These are phyloP conservation scores for Tuber aestivum DNA, from an alignment of 495 filamentous ascomycete genomes.

Conservation along the genomic window DNA sequence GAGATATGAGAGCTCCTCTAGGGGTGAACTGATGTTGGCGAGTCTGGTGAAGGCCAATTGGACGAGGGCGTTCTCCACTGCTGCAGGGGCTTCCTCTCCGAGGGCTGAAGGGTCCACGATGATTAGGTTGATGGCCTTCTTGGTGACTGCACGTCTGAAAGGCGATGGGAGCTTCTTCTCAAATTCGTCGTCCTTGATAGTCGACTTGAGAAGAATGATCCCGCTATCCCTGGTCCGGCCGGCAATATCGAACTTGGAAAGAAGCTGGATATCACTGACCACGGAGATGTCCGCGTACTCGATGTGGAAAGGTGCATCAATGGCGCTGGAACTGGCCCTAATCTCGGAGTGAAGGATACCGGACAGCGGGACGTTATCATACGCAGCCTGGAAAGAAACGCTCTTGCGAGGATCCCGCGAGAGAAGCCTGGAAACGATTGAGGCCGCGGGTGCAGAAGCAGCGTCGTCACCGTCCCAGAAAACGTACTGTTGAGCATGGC, in stretches of 20 bases:
- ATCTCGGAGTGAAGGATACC: conserved; percentile 80
- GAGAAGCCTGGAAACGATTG: conserved; percentile 63
- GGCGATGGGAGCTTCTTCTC: conserved; percentile 74
- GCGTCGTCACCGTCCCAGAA: conserved; percentile 92
- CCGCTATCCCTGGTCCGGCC: conserved; percentile 64
- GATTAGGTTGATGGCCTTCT: conserved; percentile 62
- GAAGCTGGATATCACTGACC: conserved; percentile 69
- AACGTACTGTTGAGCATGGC: conserved; percentile 67
- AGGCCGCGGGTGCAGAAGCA: conserved; percentile 56
- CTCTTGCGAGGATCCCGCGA: conserved; percentile 69
- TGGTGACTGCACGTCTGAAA: conserved; percentile 61
- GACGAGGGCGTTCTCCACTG: conserved; percentile 55
- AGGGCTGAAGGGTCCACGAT: conserved; percentile 60
- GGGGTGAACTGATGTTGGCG: conserved; percentile 45
- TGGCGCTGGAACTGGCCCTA: conserved; percentile 67
- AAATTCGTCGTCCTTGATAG: conserved; percentile 75
- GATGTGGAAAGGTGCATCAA: conserved; percentile 77
- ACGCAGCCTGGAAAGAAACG: conserved; percentile 64
- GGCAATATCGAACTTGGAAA: conserved; percentile 67
- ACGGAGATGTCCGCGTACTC: conserved; percentile 71
- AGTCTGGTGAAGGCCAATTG: conserved; percentile 75
- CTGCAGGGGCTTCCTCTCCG: conserved; percentile 49
- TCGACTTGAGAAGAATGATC: conserved; percentile 67
- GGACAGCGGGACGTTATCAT: conserved; percentile 84
- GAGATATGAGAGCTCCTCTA: conserved; percentile 53